Conservation (phyloP, 2,329 filamentous ascomycete genomes). For the Colletotrichum sp. region DNA sequence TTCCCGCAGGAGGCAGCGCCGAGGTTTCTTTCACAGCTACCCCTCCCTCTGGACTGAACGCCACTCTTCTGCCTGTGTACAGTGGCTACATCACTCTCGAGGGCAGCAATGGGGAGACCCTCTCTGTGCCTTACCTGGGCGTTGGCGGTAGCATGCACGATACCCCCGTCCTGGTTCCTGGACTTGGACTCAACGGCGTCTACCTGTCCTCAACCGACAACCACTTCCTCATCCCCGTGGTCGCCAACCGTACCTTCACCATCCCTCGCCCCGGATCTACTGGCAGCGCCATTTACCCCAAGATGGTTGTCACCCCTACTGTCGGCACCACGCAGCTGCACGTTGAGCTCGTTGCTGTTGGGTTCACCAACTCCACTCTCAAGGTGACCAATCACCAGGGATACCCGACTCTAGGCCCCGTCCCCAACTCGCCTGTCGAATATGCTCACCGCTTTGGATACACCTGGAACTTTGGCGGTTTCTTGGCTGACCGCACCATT, state of each 20-base stretch:
- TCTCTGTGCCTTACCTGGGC: constrained; percentile 45
- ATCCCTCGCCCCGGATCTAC: constrained; percentile 22
- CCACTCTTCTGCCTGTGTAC: constrained; percentile 42
- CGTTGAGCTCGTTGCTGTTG: constrained; percentile 25
- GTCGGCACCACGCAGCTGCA: constrained; percentile 25
- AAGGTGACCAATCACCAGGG: constrained; percentile 21
- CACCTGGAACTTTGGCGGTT: constrained; percentile 24
- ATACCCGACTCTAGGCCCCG: constrained; percentile 24
- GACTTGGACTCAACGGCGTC: constrained; percentile 3
- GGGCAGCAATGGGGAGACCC: constrained; percentile 37
- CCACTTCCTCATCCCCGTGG: constrained; percentile 16
- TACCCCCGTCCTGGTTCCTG: constrained; percentile 16
- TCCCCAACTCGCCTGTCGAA: constrained; percentile 22
- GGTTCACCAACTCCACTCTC: constrained; percentile 10
- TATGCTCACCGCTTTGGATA: constrained; percentile 4
- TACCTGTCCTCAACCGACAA: constrained; percentile 18
- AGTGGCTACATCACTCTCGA: constrained; percentile 47
- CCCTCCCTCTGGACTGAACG: constrained; percentile 31
- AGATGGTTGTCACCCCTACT: neutral
- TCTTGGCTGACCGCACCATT: constrained; percentile 25
- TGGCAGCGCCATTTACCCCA: neutral
- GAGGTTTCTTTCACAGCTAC: constrained; percentile 32
- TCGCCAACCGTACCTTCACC: constrained; percentile 27
- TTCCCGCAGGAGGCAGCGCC: constrained; percentile 30
- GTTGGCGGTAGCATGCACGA: constrained; percentile 32